Percentiles rank a stretch among this genome's conserved stretches.
These are phyloP conservation scores for Petunia axillaris DNA, from an alignment of 257 asterid species.

Conservation along the genomic window DNA sequence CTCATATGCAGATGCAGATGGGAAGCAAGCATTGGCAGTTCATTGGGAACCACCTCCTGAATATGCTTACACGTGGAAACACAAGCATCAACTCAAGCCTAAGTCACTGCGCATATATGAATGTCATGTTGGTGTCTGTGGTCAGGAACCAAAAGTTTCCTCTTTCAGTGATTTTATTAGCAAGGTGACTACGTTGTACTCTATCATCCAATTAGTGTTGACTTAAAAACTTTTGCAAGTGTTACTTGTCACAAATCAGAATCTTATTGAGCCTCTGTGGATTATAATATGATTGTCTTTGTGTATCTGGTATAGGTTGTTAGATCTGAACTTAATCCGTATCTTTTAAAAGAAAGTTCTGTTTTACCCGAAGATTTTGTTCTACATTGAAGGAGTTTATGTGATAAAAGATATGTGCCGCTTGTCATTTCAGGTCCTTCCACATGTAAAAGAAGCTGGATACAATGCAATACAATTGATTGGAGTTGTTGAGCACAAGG, in stretches of 20 bases:
- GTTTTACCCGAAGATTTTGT: constrained; percentile 7
- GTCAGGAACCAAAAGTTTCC: constrained; percentile 69
- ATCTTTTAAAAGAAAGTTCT: background rate
- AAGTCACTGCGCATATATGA: constrained; percentile 89
- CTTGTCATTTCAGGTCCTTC: constrained; percentile 63
- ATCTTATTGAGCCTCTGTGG: background rate
- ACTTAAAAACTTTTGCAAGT: background rate
- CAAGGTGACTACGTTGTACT: constrained; percentile 45
- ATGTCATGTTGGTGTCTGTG: constrained; percentile 95
- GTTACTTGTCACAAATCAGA: background rate
- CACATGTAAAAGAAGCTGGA: constrained; percentile 92
- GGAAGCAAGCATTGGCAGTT: constrained; percentile 82
- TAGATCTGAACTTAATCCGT: background rate
- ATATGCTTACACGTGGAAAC: constrained; percentile 75
- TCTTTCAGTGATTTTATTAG: constrained; percentile 70
- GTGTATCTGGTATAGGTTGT: constrained; percentile 6
- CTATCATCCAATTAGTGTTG: constrained; percentile 20
- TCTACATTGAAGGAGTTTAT: background rate
- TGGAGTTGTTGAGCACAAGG: constrained; percentile 95
- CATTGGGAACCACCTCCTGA: constrained; percentile 99
- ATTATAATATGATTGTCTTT: constrained; percentile 17
- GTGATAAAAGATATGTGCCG: background rate
- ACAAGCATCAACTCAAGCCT: constrained; percentile 74
- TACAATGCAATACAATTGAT: constrained; percentile 89
- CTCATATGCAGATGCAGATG: constrained; percentile 60